Base-by-base conservation (phyloP, 106 monocot genomes). In the Dendrobium huoshanense region DNA sequence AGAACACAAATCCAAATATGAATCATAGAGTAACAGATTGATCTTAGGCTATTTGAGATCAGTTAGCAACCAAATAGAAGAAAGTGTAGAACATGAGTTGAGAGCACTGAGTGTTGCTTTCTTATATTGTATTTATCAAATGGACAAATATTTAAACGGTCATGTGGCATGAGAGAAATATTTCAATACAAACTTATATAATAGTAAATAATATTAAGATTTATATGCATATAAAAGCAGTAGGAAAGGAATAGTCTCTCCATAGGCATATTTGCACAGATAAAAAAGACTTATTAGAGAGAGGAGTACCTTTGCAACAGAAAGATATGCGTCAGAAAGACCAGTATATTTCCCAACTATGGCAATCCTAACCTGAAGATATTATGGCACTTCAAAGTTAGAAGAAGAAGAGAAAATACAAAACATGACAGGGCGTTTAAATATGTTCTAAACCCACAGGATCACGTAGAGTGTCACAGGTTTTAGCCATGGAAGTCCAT, bases 281-380 rank as follows among this genome's bases (percentile, higher is more conserved):
- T 67, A 67, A 67, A 67, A 4, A 29, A 67, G 25, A 29, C 22
- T 67, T 13, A 67, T 20, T 10, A 67, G 27, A 0, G 33, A 70
- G 18, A 80, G 77, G 18, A 80, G 77, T 67, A 94, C 98, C 92
- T 99, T 99, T 54, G 91, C 70, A 33, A 95, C 95, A 78, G 98
- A 99, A 22, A 95, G 89, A 72, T 99, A 99, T 48, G 98, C 88
- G 87, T 99, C 97, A 41, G 94, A 92, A 80, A 98, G 85, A 48
- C 92, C 94, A 67, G 89, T 94, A 72, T 98, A 98, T 73, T 98
- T 98, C 67, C 97, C 97, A 85, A 98, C 97, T 90, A 98, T 94
- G 55, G 97, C 94, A 83, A 99, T 99, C 77, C 87, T 95, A 45
- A 99, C 95, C 98, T 99, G 91, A 51, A 88, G 84, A 67, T 22